A percentile compares a stretch with the other conserved stretches of the same genome.
These are phyloP conservation scores for Fusarium fujikuroi DNA, from an alignment of 2,329 filamentous ascomycete species.

Conservation along the genomic window DNA sequence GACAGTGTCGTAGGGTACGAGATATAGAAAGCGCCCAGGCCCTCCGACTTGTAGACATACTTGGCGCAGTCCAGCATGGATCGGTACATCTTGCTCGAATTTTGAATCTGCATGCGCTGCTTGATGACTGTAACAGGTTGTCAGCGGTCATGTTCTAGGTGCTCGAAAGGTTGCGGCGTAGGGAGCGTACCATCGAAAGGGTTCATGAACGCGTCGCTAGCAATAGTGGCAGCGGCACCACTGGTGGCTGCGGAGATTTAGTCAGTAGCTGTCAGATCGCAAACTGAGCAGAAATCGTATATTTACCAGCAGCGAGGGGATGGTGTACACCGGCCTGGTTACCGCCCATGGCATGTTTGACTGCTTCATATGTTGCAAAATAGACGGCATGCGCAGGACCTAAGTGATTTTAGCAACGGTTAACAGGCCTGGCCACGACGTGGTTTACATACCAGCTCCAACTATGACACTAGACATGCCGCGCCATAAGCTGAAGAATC, in stretches of 20 bases:
- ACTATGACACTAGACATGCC: conserved; percentile 96
- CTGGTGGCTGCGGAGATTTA: conserved; percentile 74
- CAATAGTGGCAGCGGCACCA: conserved; percentile 94
- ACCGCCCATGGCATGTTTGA: conserved; percentile 95
- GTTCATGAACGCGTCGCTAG: conserved; percentile 98
- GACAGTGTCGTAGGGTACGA: conserved; percentile 97
- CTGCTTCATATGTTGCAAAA: conserved; percentile 96
- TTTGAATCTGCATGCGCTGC: conserved; percentile 98
- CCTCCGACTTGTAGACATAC: conserved; percentile 88
- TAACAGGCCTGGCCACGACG: neutral
- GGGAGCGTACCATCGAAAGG: conserved; percentile 86
- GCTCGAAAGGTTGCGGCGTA: conserved; percentile 47
- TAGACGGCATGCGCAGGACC: conserved; percentile 97
- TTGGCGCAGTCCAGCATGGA: conserved; percentile 88
- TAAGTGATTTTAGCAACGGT: conserved; percentile 52
- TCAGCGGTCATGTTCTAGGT: conserved; percentile 1
- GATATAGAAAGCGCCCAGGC: conserved; percentile 92
- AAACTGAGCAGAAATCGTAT: neutral
- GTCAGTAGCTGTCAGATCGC: conserved; percentile 11
- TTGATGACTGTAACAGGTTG: conserved; percentile 81
- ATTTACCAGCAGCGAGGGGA: conserved; percentile 87
- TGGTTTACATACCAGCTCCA: conserved; percentile 78
- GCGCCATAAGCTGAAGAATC: conserved; percentile 91
- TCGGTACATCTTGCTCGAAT: conserved; percentile 87
- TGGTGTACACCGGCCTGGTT: conserved; percentile 90